These are phyloP conservation scores for Alternaria gaisen DNA, from an alignment of 2,329 filamentous ascomycete genomes.

Conservation along the genomic window DNA sequence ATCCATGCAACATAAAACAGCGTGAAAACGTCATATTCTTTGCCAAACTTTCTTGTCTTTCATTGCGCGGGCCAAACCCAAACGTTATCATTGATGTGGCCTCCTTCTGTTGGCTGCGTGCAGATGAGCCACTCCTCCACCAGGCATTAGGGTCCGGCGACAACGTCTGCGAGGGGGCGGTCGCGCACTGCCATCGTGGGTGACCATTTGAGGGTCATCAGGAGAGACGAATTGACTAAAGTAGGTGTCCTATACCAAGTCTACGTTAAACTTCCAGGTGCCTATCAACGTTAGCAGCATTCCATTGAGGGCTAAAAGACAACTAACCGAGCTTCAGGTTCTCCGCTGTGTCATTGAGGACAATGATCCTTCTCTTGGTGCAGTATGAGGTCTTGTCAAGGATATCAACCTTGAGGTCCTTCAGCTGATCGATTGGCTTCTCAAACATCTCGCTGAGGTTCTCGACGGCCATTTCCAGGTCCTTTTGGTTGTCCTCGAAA, in stretches of 20 bases:
- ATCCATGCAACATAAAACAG: constrained; percentile 22
- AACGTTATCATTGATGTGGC: background rate
- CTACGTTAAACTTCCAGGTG: constrained; percentile 46
- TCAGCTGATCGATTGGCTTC: constrained; percentile 88
- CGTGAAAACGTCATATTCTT: background rate
- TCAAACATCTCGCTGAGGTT: constrained; percentile 99
- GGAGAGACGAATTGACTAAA: background rate
- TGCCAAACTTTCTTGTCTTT: background rate
- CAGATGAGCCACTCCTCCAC: accelerated
- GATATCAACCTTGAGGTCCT: constrained; percentile 91
- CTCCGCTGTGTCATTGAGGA: constrained; percentile 91
- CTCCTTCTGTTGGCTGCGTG: background rate
- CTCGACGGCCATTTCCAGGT: constrained; percentile 96
- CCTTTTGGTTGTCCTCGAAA: constrained; percentile 98
- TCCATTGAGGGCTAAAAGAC: background rate
- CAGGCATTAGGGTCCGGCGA: background rate
- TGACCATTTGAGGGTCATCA: background rate
- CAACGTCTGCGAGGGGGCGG: background rate
- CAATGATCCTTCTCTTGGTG: constrained; percentile 86
- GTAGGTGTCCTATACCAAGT: constrained; percentile 26
- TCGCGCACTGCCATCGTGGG: background rate
- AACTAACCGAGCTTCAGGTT: constrained; percentile 81
- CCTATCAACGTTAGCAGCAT: constrained; percentile 28
- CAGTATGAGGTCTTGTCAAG: constrained; percentile 99
- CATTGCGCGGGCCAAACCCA: background rate